These are phyloP conservation scores for Vitis cinerea DNA, from an alignment of 164 flowering plant species.

Conservation along the genomic window DNA sequence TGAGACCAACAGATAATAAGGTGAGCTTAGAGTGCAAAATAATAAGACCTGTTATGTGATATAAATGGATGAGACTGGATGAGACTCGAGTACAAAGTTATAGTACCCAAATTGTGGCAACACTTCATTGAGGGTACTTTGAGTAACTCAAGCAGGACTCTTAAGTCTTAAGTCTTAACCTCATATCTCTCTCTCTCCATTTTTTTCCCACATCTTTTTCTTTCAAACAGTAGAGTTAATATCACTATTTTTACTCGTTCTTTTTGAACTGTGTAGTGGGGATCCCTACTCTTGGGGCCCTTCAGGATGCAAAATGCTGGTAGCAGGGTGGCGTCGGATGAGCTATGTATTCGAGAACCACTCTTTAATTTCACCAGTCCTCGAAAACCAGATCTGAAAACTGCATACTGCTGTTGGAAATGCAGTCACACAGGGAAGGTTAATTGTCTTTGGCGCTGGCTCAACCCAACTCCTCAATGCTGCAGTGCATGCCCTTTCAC, in stretches of 20 bases:
- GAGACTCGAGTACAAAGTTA: too few relatives aligned
- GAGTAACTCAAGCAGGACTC: too few relatives aligned
- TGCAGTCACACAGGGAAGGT: slow-evolving; percentile 48
- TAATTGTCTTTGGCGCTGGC: slow-evolving; percentile 67
- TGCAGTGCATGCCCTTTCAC: slow-evolving; percentile 63
- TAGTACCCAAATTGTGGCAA: too few relatives aligned
- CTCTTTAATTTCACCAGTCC: slow-evolving; percentile 29
- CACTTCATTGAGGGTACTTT: too few relatives aligned
- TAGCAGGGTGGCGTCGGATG: slow-evolving; percentile 76
- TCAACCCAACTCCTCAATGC: slow-evolving; percentile 73
- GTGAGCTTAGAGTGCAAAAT: too few relatives aligned
- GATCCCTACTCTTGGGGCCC: slow-evolving; percentile 64
- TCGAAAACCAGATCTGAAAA: slow-evolving; percentile 36
- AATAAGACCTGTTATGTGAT: too few relatives aligned
- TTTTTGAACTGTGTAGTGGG: slow-evolving; percentile 39
- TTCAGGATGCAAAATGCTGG: slow-evolving; percentile 54
- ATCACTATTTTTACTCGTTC: not conserved
- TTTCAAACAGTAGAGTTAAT: too few relatives aligned
- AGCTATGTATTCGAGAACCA: slow-evolving; percentile 33
- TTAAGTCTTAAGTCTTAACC: too few relatives aligned
- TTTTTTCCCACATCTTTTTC: too few relatives aligned
- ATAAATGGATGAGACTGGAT: too few relatives aligned
- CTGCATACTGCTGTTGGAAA: slow-evolving; percentile 58
- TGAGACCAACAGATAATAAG: too few relatives aligned
- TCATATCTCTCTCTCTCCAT: too few relatives aligned